Conservation (phyloP, 2,329 filamentous ascomycete genomes). For the Fusarium sp. region DNA sequence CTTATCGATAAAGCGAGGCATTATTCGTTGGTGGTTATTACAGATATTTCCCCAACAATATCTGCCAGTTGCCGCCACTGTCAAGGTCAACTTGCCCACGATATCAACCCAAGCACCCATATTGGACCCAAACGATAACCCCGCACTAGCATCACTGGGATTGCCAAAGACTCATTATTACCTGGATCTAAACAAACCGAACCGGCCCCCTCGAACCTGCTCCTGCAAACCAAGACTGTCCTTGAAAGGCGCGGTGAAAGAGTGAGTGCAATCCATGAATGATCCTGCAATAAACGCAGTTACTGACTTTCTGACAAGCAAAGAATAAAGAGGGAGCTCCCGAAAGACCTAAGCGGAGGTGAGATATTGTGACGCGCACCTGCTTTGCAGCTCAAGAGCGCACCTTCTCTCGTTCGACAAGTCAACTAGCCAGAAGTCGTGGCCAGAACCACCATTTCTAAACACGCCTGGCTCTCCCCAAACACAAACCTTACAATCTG, state of each 20-base stretch:
- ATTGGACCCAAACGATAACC: constrained; percentile 1
- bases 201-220: neutral
- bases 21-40: constrained; percentile 3
- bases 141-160: constrained; percentile 3
- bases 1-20: constrained; percentile 1
- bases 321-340: constrained; percentile 5
- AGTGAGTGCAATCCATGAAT: constrained; percentile 9
- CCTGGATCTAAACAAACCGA: neutral
- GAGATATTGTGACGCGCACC: constrained; percentile 9
- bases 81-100: constrained; percentile 2
- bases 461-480: neutral
- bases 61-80: constrained; percentile 37
- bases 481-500: constrained; percentile 10
- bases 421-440: neutral
- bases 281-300: neutral
- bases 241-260: constrained; percentile 9
- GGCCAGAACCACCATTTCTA: constrained; percentile 5
- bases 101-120: neutral
- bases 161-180: neutral
- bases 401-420: constrained; percentile 25
- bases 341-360: constrained; percentile 1
- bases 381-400: constrained; percentile 20
- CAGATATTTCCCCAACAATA: constrained; percentile 14
- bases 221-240: neutral
- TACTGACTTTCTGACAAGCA: constrained; percentile 6